phyloP scores from a whole-genome alignment of 495 filamentous ascomycete genomes.

The Aspergillus nidulans region DNA sequence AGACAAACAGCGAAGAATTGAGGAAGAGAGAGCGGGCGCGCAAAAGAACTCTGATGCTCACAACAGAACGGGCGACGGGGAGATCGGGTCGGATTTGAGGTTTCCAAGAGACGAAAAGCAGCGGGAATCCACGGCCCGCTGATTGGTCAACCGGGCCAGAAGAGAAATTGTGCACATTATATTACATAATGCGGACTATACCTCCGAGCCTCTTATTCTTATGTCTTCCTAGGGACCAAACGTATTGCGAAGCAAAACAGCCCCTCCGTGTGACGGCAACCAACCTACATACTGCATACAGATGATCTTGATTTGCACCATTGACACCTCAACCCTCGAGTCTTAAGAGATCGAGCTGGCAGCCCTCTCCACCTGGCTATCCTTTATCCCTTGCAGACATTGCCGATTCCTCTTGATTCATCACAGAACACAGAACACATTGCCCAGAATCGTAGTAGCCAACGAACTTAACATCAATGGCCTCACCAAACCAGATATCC shows the following conservation, averaged over 20 bases:
- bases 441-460: not conserved
- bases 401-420: not conserved
- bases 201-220: not conserved
- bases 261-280: not conserved
- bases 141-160: slow-evolving; percentile 33
- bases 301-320: not conserved
- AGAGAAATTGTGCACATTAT: not conserved
- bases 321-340: not conserved
- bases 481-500: slow-evolving; percentile 15
- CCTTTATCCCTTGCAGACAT: not conserved
- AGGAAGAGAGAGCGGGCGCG: slow-evolving; percentile 13
- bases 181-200: slow-evolving; percentile 6
- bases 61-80: slow-evolving; percentile 10
- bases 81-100: slow-evolving; percentile 15
- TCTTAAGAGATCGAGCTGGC: not conserved
- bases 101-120: slow-evolving; percentile 32
- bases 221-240: not conserved
- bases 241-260: not conserved
- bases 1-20: slow-evolving; percentile 11
- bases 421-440: not conserved
- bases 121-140: slow-evolving; percentile 42
- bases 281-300: no score
- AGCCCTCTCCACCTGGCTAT: not conserved
- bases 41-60: slow-evolving; percentile 27
- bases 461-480: slow-evolving; percentile 16